Base-by-base conservation (phyloP, 306 rosid species). In the Vicia sativa region DNA sequence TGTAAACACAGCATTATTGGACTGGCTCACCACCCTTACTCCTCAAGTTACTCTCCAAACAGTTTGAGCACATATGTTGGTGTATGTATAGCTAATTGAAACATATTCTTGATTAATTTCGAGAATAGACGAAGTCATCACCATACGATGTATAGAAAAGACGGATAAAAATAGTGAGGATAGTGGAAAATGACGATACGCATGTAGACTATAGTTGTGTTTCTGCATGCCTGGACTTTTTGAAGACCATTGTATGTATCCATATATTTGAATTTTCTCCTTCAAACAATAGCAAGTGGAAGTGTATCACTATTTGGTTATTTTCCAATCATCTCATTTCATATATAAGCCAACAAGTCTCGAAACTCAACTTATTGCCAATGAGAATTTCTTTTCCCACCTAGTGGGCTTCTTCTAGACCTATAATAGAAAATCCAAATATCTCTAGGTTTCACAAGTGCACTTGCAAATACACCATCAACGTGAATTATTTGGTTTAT, bases 1-100 rank as follows among this genome's bases (percentile, higher is more conserved):
- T 54, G 97, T 82, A 62, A 93, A 93, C 71, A 65, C 57, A 62
- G 96, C 97, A 70, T 83, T 90, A 16, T 53, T 90, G 77, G 91
- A 87, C 57, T 90, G 96, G 96, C 77, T 93, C 44, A 63, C 90
- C 26, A 78, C 84, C 35, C 56, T 84, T 11, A 66, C 78, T 54
- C 72, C 83, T 35, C 73, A 85, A 64, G 79, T 70, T 4, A 55
- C 87, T 62, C 91, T 83, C 12, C 92, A 77, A 70, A 72, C 79
- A 37, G 69, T 70, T 10, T 83, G 71, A 89, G 75, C 68, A 35
- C 28, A 35, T 19, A 54, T 49, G 45, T 13, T 54, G 42, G 48
- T 67, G 14, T 41, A 46, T 62, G 12, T 41, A 46, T 43, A 53
- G 67, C 53, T 14, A 26, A 7, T 29, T 45, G 39, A 70, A 55